Evolutionary conservation across 768 basidiomycete species (phyloP), one percentile per base, ranked within the genome.

Genomic region (Russula virescens): DNA sequence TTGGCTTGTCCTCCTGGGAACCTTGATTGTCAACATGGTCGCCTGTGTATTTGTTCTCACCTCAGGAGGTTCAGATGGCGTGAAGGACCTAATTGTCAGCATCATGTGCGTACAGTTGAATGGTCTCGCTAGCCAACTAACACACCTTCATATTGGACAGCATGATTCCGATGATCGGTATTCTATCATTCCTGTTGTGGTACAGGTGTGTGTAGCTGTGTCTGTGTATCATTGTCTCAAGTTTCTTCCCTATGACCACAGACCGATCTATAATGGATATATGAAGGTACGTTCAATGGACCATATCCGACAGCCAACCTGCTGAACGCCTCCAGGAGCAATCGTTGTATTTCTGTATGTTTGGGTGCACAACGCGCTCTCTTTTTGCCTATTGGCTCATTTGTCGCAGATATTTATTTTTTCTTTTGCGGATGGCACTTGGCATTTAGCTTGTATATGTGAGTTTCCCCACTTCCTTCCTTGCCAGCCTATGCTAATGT

Each of bases 381-480:
- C 68, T 66, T 50, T 53, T 31, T 21, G 16, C 23, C 19, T 61
- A 68, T 64, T 68, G 64, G 66, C 53, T 57, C 55, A 23, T 34
- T 26, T 50, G n/a, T 45, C 14, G 14, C 70, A 98, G 95, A 98
- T 78, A 75, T 97, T 67, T 99, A 93, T 80, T 96, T 98, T 81
- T 84, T 98, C 76, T 99, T 99, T 77, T 82, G 87, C 59, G 96
- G 94, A 51, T 98, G 91, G 81, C 94, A 99, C 76, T 81, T 98
- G 65, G 79, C 91, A 46, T 98, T 93, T 78, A 91, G 89, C 66
- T 73, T 91, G 71, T 98, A 98, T 78, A 92, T 91, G 93, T 91
- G 71, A 78, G 86, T 18, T 0, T 14, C 7, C 10, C 23, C 28
- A 13, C 25, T 25, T 5, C 35, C n/a, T 31, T 47, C 14, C 13